Base-by-base conservation (phyloP, 1,139 yeast genomes). In the Pichia sp. region DNA sequence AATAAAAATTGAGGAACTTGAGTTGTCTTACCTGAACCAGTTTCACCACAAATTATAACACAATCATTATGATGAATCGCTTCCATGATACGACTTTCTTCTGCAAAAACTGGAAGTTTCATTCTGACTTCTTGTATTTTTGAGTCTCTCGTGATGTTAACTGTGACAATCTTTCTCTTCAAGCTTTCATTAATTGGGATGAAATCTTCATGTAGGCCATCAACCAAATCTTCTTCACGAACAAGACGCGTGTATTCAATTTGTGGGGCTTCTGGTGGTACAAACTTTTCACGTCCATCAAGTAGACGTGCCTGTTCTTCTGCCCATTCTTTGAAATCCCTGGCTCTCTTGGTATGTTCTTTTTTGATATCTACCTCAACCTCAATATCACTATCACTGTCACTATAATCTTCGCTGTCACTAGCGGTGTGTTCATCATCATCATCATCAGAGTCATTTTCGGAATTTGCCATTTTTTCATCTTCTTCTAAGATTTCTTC, bases 41-140 rank as follows among this genome's bases (percentile, higher is more conserved):
- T 84, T 59, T 83, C 92, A 70, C 98, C 98, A 68, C 97, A 92
- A 33, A 94, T 73, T 16, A 94, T 83, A 0, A 90, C 79, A 52
- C 94, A 85, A 57, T 90, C 97, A 60, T 92, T 86, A 58, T 92
- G 94, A 58, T 85, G 86, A 43, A 94, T 76, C 1, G 97, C 96
- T 62, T 94, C 99, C 97, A 94, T 88, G 42, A 94, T 85, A 46
- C 79, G 71, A 59, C 87, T 96, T 58, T 94, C 99, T 63, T 88
- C 96, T 7, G 83, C 82, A 52, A 77, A 86, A 1, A 92, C 97
- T 0, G 99, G 99, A 27, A 94, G 69, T 44, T 79, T 73, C 60
- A 80, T 67, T 53, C 98, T 72, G 38, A 72, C 72, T 36, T 68
- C 63, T 58, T 87, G 95, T 27, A 90, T 75, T 34, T 75, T 80